phyloP scores from a whole-genome alignment of 140 eudicot species.

The Senecio squalidus region DNA sequence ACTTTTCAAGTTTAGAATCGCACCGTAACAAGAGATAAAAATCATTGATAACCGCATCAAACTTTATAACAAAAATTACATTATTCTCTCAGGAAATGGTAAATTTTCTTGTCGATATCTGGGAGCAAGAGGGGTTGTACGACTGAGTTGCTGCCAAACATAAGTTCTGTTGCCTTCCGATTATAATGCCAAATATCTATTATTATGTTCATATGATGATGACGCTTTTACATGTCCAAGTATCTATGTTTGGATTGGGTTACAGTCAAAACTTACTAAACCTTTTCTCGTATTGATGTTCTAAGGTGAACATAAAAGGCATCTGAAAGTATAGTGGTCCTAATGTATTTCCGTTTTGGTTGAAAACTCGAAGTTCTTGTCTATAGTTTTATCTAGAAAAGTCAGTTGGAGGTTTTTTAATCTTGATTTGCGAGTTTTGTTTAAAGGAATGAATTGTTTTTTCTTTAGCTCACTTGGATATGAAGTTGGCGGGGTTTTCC shows the following conservation, averaged over 20 bases:
- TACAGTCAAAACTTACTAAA: conserved; percentile 2
- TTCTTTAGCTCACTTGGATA: background rate
- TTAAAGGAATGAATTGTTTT: background rate
- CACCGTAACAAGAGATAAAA: background rate
- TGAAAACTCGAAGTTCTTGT: conserved; percentile 1
- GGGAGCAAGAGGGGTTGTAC: conserved; percentile 90
- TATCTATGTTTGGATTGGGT: conserved; percentile 14
- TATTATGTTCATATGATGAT: conserved; percentile 10
- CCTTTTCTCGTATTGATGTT: conserved; percentile 4
- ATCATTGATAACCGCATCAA: background rate
- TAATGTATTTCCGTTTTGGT: conserved; percentile 9
- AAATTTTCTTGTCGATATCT: conserved; percentile 64
- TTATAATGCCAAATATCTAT: background rate
- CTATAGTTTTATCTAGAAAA: conserved; percentile 1
- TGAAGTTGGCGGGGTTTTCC: no score
- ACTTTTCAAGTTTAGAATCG: background rate
- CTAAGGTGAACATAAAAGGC: conserved; percentile 20
- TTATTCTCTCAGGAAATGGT: conserved; percentile 65
- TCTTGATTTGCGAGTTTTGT: background rate
- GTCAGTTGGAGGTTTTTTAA: background rate
- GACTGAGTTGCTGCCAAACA: conserved; percentile 42
- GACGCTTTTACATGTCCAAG: background rate
- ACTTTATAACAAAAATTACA: background rate
- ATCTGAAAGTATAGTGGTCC: conserved; percentile 6
- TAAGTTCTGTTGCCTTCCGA: conserved; percentile 5